Base-by-base conservation (phyloP, 176 grass and related monocot genomes). In the Hyparrhenia diplandra region DNA sequence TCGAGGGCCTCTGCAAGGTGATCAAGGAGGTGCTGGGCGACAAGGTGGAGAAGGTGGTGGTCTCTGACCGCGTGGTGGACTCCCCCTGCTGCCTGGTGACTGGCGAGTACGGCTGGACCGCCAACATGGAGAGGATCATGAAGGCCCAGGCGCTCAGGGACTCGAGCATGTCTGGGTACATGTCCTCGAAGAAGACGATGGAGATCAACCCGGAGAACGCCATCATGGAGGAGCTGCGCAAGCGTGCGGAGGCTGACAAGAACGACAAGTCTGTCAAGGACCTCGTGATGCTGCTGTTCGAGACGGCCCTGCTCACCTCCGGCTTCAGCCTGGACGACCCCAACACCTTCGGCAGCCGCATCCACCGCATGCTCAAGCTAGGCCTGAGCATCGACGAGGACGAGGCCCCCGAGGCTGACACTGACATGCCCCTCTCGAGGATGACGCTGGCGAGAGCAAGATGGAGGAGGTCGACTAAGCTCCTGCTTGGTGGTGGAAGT, bases 41-140 rank as follows among this genome's bases (percentile, higher is more conserved):
- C 88, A 99, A 84, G 86, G 92, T 99, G 0, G 96, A 99, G 85
- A 99, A 99, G 84, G 96, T 99, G 0, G 73, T 99, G 0, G 92
- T 99, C 14, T 93, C 90, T 13, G 96, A 99, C 52, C 96, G 96
- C 9, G 92, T 99, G 1, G 96, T 99, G 1, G 96, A 99, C 81
- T 95, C 96, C 0, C 83, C 96, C 6, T 98, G 96, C 90, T 98
- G 96, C 49, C 90, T 98, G 0, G 96, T 98, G 14, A 98, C 96
- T 0, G 96, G 96, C 0, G 92, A 98, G 85, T 98, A 98, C 5
- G 96, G 96, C 37, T 98, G 96, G 96, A 93, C 96, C 0, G 96
- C 96, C 5, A 98, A 98, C 79, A 98, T 98, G 96, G 96, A 98
- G 88, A 95, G 96, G 51, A 98, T 98, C 80, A 98, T 98, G 96